Evolutionary conservation across 228 moss, liverwort and hornwort genomes (phyloP), one percentile per base, ranked within the genome.

Genomic region (Sphagnum fallax): DNA sequence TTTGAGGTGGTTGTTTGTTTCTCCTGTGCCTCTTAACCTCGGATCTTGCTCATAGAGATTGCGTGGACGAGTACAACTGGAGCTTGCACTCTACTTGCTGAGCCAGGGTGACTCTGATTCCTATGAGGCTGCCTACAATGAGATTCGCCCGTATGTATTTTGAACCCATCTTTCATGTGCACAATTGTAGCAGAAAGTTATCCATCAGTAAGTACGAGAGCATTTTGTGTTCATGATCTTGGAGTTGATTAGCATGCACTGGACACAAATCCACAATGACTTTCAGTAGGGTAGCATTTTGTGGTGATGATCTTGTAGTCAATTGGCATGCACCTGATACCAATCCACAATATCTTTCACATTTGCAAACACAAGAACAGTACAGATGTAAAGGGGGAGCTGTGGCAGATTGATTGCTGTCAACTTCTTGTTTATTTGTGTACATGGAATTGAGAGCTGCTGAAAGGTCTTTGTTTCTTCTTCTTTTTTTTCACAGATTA

Each of bases 1-100:
- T 10, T 14, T 8, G 49, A 50, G 50, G 48, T 12, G 15, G 50
- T 58, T 14, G n/a, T 50, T 73, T 60, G 59, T 60, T 11, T 2
- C 1, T 60, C 59, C 11, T 11, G 11, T 11, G 11, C 12, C 15
- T 60, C 12, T 2, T 11, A 15, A 15, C 11, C 15, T 15, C 2
- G 15, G 59, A 60, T 15, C 15, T 11, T 11, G 59, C 59, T 4
- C 15, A 57, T 80, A 95, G 95, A 80, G 76, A 69, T 68, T 65
- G 75, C 88, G 92, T 47, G 92, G 83, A 72, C 81, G 85, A 55
- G 82, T 94, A 50, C 90, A 90, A 73, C 63, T 94, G 80, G 94
- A 94, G 80, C 82, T 93, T 72, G 94, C 93, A 49, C 81, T 93
- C 57, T 97, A 87, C 72, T 82, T 93, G 79, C 91, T 87, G 83